Evolutionary conservation across 1,284 basidiomycete genomes (phyloP).

Genomic region (Tilletiaria anomala): DNA sequence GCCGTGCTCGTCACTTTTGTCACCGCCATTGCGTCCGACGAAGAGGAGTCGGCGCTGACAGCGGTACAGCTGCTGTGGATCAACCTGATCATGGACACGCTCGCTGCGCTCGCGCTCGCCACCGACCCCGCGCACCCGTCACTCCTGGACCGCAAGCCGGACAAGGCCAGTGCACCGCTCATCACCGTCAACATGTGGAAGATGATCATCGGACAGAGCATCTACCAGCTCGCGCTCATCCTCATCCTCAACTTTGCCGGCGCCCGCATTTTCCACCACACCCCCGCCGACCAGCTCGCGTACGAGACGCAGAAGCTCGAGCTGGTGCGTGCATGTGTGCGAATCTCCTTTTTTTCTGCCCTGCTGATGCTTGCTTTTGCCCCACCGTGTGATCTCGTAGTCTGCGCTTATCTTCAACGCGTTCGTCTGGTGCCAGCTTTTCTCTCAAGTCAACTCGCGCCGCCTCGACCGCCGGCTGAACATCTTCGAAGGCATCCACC

Average conservation of each 20-base stretch:
- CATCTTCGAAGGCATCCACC: constrained; percentile 67
- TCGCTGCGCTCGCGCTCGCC: constrained; percentile 87
- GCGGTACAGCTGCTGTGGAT: constrained; percentile 96
- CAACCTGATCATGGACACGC: constrained; percentile 87
- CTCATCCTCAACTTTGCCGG: constrained; percentile 83
- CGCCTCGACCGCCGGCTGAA: constrained; percentile 73
- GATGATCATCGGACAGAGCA: constrained; percentile 78
- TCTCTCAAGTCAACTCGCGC: constrained; percentile 80
- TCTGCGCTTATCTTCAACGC: constrained; percentile 87
- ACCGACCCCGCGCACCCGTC: constrained; percentile 77
- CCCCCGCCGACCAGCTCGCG: constrained; percentile 41
- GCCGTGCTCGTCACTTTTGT: constrained; percentile 78
- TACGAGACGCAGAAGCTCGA: constrained; percentile 39
- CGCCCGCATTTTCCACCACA: constrained; percentile 48
- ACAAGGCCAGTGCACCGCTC: constrained; percentile 69
- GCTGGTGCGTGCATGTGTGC: too few species aligned
- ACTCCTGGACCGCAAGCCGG: constrained; percentile 76
- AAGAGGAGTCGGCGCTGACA: constrained; percentile 70
- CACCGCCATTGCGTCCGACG: constrained; percentile 62
- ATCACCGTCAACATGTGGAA: constrained; percentile 69
- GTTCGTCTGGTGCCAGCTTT: constrained; percentile 67
- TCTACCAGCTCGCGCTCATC: constrained; percentile 71
- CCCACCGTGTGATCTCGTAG: constrained; percentile 43
- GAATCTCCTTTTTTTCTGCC: too few species aligned
- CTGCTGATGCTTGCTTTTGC: neutral